Evolutionary conservation across 257 asterid species (phyloP), one percentile per base, ranked within the genome.

Genomic region (Ballota nigra): DNA sequence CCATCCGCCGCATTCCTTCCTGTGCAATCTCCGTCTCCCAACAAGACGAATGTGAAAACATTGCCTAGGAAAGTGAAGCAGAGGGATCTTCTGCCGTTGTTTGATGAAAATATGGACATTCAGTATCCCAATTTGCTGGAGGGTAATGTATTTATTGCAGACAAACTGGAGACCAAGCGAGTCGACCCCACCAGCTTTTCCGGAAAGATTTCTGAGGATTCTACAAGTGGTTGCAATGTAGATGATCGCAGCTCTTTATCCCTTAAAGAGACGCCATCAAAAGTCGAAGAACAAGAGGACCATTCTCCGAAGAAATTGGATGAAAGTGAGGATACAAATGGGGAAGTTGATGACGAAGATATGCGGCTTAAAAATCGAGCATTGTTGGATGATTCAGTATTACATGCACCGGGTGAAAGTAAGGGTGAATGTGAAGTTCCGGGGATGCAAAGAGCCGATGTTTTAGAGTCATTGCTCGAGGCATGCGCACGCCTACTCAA

Each of bases 401-500:
- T 77, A 4, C 79, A 68, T 24, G 60, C 70, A 7, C 57, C 72
- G 29, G 76, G 78, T 58, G 91, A 77, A 53, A 75, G 68, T 15
- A 77, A 77, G 63, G 47, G 33, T 3, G 84, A 80, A 31, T 72
- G 73, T 76, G 86, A 71, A 58, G 83, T 53, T 66, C 81, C 82
- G 1, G 86, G 81, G 38, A 84, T 75, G 61, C 90, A 82, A 41
- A 87, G 99, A 69, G 97, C 96, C 0, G 93, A 95, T 66, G 99
- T 97, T 57, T 81, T 95, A 24, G 99, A 95, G 81, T 88, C 99
- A 10, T 85, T 95, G 76, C 96, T 95, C 13, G 99, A 95, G 80
- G 77, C 89, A 31, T 94, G 98, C 63, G 95, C 97, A 0, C 82
- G 87, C 4, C 74, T 94, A 79, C 92, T 94, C 36, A 92, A 91